Percentiles rank a stretch among this genome's conserved stretches.
Evolutionary conservation across 176 grass and related monocot genomes (phyloP).

Genomic region (Dactylis glomerata): DNA sequence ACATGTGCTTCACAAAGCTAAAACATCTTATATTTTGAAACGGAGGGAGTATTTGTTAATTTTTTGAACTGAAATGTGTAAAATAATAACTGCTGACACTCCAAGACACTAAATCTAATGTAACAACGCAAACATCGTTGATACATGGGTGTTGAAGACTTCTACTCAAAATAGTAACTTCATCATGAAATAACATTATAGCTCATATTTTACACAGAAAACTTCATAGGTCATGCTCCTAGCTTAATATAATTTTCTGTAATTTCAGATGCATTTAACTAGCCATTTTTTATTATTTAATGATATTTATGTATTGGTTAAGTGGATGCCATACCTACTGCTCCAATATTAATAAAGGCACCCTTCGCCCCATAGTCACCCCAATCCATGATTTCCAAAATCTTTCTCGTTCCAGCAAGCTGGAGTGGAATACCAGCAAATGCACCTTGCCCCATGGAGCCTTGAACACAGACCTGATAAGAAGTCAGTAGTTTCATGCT

Average conservation of each 20-base stretch:
- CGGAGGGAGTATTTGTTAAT: constrained; percentile 1
- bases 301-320: neutral
- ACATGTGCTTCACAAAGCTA: no score
- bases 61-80: neutral
- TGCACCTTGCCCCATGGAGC: constrained; percentile 95
- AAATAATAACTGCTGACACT: neutral
- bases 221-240: neutral
- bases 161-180: neutral
- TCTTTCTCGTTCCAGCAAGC: constrained; percentile 90
- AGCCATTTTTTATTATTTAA: neutral
- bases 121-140: neutral
- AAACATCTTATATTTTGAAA: no score
- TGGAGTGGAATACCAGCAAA: constrained; percentile 94
- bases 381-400: constrained; percentile 98
- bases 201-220: neutral
- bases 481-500: neutral
- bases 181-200: neutral
- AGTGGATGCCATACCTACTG: constrained; percentile 61
- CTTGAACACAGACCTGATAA: constrained; percentile 95
- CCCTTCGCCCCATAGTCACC: constrained; percentile 79
- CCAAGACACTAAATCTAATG: neutral
- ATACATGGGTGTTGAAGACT: neutral
- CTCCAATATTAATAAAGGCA: constrained; percentile 83
- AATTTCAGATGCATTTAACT: neutral
- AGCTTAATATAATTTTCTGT: neutral